Percentiles rank a stretch among this genome's conserved stretches.
phyloP scores from a whole-genome alignment of 768 basidiomycete genomes.

The Boletus pseudopeckii region DNA sequence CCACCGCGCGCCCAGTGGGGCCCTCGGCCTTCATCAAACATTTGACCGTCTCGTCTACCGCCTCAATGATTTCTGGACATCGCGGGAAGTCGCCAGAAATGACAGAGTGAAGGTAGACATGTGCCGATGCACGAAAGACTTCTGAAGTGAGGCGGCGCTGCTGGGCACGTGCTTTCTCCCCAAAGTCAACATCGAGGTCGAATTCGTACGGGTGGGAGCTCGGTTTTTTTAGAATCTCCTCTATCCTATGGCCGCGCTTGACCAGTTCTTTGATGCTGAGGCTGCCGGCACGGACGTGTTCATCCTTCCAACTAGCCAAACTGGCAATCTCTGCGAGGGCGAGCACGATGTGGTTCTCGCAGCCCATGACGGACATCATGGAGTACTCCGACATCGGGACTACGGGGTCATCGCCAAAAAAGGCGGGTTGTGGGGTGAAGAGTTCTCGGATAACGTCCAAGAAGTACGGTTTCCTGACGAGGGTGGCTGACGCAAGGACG shows the following conservation, averaged over 20 bases:
- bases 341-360: conserved; percentile 75
- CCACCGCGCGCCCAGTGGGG: conserved; percentile 49
- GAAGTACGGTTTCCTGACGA: conserved; percentile 55
- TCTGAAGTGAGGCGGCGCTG: conserved; percentile 47
- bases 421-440: conserved; percentile 35
- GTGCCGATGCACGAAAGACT: conserved; percentile 71
- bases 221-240: conserved; percentile 31
- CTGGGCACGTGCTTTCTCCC: conserved; percentile 20
- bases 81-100: conserved; percentile 69
- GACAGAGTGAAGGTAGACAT: conserved; percentile 73
- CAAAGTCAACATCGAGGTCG: not conserved
- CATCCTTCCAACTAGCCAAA: conserved; percentile 64
- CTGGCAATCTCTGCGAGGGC: conserved; percentile 71
- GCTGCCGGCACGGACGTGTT: conserved; percentile 34
- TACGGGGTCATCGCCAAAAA: conserved; percentile 37
- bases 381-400: conserved; percentile 43
- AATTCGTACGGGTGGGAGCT: conserved; percentile 3
- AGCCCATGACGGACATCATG: conserved; percentile 86
- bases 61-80: conserved; percentile 57
- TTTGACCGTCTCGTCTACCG: conserved; percentile 51
- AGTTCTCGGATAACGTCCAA: conserved; percentile 52
- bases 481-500: conserved; percentile 75
- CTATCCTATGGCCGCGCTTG: conserved; percentile 49
- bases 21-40: conserved; percentile 40
- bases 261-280: conserved; percentile 65